These are phyloP conservation scores for Primulina tabacum DNA, from an alignment of 257 asterid genomes.

Conservation along the genomic window DNA sequence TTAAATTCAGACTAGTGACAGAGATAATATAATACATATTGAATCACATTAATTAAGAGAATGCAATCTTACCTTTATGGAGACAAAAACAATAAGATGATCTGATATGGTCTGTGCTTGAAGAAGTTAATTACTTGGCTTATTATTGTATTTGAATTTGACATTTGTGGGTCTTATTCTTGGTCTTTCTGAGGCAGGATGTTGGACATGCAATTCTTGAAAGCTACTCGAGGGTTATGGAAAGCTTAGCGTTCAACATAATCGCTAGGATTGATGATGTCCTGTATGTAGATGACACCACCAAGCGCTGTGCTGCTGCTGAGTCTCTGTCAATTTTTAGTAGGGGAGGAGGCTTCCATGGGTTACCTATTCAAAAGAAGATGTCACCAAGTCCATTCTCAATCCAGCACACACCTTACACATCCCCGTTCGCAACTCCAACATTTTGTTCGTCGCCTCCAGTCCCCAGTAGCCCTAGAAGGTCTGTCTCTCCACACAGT, in stretches of 20 bases:
- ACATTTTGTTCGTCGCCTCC: conserved; percentile 82
- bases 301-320: conserved; percentile 59
- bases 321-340: conserved; percentile 65
- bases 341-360: conserved; percentile 76
- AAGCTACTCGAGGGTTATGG: conserved; percentile 98
- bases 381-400: conserved; percentile 96
- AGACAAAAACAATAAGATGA: not conserved
- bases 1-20: not conserved
- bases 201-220: conserved; percentile 96
- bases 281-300: conserved; percentile 76
- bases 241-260: conserved; percentile 94
- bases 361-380: conserved; percentile 85
- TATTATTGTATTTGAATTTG: not conserved
- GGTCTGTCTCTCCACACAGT: conserved; percentile 49
- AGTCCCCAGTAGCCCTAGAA: conserved; percentile 58
- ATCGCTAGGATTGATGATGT: conserved; percentile 95
- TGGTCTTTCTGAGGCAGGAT: conserved; percentile 54
- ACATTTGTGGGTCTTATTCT: not conserved
- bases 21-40: not conserved
- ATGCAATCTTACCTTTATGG: not conserved
- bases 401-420: conserved; percentile 79
- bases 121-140: not conserved
- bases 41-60: not conserved
- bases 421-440: conserved; percentile 95
- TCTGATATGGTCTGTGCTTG: not conserved